Percentiles rank a stretch among this genome's conserved stretches.
Evolutionary conservation across 73 alveolate genomes (phyloP).

Genomic region (Paramecium tetraurelia): DNA sequence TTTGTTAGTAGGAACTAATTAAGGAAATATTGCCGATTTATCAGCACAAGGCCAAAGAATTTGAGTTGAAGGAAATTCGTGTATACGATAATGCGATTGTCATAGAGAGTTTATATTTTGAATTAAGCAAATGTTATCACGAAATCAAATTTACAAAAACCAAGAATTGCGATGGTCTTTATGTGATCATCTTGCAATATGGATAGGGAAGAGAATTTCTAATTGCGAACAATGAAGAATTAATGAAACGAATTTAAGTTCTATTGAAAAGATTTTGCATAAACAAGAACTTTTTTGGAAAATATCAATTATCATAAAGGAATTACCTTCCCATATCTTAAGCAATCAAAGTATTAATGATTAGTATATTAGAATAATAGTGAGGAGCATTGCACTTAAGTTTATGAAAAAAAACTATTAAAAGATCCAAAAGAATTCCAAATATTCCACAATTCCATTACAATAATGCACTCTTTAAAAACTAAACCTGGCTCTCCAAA

Average conservation of each 20-base stretch:
- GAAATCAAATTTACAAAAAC: conserved; percentile 13
- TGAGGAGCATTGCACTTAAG: not conserved
- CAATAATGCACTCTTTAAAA: not conserved
- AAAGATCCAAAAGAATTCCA: not conserved
- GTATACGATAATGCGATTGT: not conserved
- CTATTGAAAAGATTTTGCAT: not conserved
- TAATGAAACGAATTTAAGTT: not conserved
- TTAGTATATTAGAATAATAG: not conserved
- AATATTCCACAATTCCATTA: not conserved
- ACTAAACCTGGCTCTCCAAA: not conserved
- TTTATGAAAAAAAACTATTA: not conserved
- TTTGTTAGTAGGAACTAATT: not conserved
- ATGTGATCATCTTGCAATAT: not conserved
- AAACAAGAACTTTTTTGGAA: not conserved
- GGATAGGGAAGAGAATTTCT: not conserved
- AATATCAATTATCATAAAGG: not conserved
- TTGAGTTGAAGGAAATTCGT: not conserved
- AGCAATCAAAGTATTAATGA: not conserved
- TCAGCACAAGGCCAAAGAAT: not conserved
- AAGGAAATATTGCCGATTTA: not conserved
- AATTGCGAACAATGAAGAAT: not conserved
- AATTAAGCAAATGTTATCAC: not conserved
- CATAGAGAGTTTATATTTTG: not conserved
- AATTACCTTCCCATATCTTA: not conserved
- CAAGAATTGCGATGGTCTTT: not conserved